These are phyloP conservation scores for Pseudogymnoascus sp. DNA, from an alignment of 2,329 filamentous ascomycete species.

Conservation along the genomic window DNA sequence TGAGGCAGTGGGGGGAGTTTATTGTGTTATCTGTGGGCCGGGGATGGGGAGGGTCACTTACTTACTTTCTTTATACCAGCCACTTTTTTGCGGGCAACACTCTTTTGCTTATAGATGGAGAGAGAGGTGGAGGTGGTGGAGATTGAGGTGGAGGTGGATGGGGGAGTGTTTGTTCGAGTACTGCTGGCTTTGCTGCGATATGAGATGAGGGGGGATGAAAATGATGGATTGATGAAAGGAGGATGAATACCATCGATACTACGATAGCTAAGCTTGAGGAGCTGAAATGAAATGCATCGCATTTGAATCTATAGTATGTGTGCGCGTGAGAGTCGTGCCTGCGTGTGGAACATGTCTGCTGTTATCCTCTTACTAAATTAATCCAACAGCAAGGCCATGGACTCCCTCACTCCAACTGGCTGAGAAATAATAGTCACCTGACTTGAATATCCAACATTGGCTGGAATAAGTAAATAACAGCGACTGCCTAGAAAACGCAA, in stretches of 20 bases:
- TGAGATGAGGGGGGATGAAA: background rate
- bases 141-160: background rate
- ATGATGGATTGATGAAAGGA: background rate
- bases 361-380: background rate
- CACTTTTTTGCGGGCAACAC: background rate
- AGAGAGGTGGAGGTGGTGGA: background rate
- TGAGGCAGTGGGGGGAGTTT: background rate
- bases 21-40: background rate
- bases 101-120: background rate
- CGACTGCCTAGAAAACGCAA: background rate
- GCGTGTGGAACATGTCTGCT: background rate
- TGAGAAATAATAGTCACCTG: background rate
- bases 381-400: too few species aligned
- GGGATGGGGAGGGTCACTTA: background rate
- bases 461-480: background rate
- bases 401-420: too few species aligned
- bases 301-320: background rate
- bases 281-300: background rate
- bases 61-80: slow-evolving; percentile 4
- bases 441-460: background rate
- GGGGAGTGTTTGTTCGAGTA: background rate
- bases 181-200: background rate
- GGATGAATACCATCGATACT: background rate
- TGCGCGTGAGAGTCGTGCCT: background rate
- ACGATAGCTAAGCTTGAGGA: background rate